phyloP scores from a whole-genome alignment of 139 green algal genomes.

The Chlamydomonas urium region DNA sequence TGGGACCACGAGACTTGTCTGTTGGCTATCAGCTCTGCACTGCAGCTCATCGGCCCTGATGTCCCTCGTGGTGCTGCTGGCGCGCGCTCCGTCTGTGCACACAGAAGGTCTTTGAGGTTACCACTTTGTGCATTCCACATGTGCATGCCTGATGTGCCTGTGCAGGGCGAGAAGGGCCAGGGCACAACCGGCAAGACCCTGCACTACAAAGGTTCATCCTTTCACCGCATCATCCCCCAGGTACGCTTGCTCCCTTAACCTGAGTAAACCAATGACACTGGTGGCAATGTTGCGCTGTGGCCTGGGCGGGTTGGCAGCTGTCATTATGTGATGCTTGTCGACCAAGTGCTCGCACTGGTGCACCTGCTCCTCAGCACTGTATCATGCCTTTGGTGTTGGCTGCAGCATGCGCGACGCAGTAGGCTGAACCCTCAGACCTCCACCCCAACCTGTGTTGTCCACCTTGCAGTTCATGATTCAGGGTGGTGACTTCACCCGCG shows the following conservation, averaged over 20 bases:
- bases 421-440: neutral
- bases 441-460: too few relatives aligned
- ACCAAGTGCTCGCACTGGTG: too few relatives aligned
- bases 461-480: constrained; percentile 41
- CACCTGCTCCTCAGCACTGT: too few relatives aligned
- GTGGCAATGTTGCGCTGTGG: too few relatives aligned
- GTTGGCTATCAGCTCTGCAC: too few relatives aligned
- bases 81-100: neutral
- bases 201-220: constrained; percentile 45
- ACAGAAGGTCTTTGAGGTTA: neutral
- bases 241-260: constrained; percentile 3
- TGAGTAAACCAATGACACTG: too few relatives aligned
- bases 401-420: too few relatives aligned
- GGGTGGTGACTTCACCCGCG: constrained; percentile 63
- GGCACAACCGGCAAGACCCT: constrained; percentile 78
- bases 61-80: too few relatives aligned
- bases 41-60: too few relatives aligned
- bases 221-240: constrained; percentile 44
- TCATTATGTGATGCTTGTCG: neutral
- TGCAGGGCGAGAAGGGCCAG: constrained; percentile 49
- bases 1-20: too few relatives aligned
- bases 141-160: neutral
- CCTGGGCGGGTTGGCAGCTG: too few relatives aligned
- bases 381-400: too few relatives aligned
- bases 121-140: neutral